These are phyloP conservation scores for Daedalea quercina DNA, from an alignment of 768 basidiomycete species.

Conservation along the genomic window DNA sequence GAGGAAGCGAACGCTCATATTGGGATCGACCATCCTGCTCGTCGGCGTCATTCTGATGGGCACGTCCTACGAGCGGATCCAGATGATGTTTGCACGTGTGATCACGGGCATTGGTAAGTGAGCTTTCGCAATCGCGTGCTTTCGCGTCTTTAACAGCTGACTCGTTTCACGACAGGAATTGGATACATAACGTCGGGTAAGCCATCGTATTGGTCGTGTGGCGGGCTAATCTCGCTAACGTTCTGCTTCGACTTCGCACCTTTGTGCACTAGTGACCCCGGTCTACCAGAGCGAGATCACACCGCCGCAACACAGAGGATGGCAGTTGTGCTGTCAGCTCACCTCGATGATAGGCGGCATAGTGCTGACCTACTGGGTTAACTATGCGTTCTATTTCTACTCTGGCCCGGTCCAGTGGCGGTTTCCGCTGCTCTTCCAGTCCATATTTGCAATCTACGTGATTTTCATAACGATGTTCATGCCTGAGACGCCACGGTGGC, in stretches of 20 bases:
- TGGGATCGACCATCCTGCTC: not conserved
- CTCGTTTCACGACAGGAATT: not conserved
- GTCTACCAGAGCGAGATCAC: conserved; percentile 3
- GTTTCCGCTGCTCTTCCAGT: conserved; percentile 28
- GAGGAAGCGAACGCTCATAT: conserved; percentile 1
- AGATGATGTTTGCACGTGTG: conserved; percentile 2
- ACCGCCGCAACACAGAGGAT: not conserved
- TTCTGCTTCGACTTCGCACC: not conserved
- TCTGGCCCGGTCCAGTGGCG: conserved; percentile 20
- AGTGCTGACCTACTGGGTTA: conserved; percentile 29
- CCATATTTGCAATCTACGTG: conserved; percentile 30
- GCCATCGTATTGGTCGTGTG: not conserved
- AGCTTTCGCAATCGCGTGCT: not conserved
- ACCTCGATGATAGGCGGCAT: not conserved
- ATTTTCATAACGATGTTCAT: conserved; percentile 29
- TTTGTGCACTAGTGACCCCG: not conserved
- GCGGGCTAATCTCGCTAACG: conserved; percentile 1
- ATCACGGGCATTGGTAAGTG: not conserved
- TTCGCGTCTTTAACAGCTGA: not conserved
- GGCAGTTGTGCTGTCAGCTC: conserved; percentile 3
- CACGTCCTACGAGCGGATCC: not conserved
- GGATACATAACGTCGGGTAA: conserved; percentile 3
- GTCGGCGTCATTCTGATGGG: not conserved
- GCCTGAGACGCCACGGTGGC: conserved; percentile 35
- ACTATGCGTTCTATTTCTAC: conserved; percentile 34